phyloP scores from a whole-genome alignment of 345 rosid genomes.

The Pistacia vera region DNA sequence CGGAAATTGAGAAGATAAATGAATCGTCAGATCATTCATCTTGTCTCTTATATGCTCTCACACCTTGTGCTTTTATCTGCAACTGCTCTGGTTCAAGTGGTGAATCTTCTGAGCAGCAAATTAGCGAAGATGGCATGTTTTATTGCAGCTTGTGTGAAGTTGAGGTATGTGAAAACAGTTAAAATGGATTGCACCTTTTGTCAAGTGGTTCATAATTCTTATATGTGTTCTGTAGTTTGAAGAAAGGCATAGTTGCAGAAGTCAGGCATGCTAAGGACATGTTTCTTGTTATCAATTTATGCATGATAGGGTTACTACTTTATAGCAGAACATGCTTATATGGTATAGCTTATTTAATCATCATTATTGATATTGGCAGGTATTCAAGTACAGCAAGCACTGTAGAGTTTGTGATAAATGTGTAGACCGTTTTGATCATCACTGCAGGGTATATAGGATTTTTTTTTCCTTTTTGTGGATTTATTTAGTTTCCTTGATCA shows the following conservation, averaged over 20 bases:
- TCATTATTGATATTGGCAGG: constrained; percentile 46
- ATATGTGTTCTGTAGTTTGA: neutral
- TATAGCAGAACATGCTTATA: neutral
- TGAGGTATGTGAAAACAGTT: constrained; percentile 59
- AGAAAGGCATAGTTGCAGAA: neutral
- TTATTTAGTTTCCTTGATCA: neutral
- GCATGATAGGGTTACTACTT: neutral
- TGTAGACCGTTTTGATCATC: constrained; percentile 91
- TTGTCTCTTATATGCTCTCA: constrained; percentile 47
- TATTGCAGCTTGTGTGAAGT: constrained; percentile 97
- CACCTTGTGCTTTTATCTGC: constrained; percentile 74
- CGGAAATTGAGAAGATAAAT: constrained; percentile 37
- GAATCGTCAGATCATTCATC: constrained; percentile 40
- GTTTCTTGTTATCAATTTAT: neutral
- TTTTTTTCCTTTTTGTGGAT: neutral
- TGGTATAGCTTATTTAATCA: constrained; percentile 7
- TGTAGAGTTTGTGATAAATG: constrained; percentile 98
- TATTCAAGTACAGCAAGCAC: constrained; percentile 95
- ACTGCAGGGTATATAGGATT: constrained; percentile 76
- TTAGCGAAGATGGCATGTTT: constrained; percentile 96
- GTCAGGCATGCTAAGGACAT: neutral
- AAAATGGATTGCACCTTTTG: neutral
- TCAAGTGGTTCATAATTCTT: neutral
- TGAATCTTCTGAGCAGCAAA: constrained; percentile 68
- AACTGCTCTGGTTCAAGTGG: constrained; percentile 50